Evolutionary conservation across 2,329 filamentous ascomycete genomes (phyloP).

Genomic region (Hirsutella thompsonii): DNA sequence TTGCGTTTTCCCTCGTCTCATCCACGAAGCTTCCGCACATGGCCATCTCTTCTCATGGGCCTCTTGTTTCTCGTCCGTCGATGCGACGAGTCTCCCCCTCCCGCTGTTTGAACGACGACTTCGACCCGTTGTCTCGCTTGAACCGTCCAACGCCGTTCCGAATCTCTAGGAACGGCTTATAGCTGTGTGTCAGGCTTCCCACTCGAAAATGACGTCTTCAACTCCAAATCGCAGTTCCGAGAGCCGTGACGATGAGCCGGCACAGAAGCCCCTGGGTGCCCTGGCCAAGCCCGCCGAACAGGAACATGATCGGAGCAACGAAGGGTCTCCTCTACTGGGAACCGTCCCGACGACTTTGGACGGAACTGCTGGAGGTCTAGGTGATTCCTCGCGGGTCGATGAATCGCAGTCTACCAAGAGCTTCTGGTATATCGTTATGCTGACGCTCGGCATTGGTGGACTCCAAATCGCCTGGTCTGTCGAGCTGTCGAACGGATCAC

Average conservation of each 20-base stretch:
- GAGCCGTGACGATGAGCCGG: not conserved
- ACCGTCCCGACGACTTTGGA: not conserved
- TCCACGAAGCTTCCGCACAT: no score
- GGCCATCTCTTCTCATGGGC: not conserved
- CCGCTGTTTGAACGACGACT: no score
- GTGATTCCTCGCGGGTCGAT: constrained; percentile 7
- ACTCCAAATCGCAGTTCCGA: not conserved
- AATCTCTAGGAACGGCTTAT: no score
- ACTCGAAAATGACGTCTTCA: not conserved
- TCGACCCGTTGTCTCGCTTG: no score
- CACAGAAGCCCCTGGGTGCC: not conserved
- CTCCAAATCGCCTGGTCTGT: constrained; percentile 94
- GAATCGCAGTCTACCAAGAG: constrained; percentile 57
- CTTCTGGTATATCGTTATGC: constrained; percentile 69
- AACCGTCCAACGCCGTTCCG: no score
- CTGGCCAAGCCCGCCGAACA: not conserved
- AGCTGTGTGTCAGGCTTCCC: no score
- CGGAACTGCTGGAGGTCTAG: not conserved
- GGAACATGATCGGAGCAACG: not conserved
- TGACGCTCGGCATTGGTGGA: constrained; percentile 79
- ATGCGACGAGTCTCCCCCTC: no score
- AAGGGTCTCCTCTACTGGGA: not conserved
- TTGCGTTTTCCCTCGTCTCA: no score
- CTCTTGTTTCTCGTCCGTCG: no score
- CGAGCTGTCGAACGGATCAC: constrained; percentile 85